These are phyloP conservation scores for Drechmeria coniospora DNA, from an alignment of 2,329 filamentous ascomycete genomes.

Conservation along the genomic window DNA sequence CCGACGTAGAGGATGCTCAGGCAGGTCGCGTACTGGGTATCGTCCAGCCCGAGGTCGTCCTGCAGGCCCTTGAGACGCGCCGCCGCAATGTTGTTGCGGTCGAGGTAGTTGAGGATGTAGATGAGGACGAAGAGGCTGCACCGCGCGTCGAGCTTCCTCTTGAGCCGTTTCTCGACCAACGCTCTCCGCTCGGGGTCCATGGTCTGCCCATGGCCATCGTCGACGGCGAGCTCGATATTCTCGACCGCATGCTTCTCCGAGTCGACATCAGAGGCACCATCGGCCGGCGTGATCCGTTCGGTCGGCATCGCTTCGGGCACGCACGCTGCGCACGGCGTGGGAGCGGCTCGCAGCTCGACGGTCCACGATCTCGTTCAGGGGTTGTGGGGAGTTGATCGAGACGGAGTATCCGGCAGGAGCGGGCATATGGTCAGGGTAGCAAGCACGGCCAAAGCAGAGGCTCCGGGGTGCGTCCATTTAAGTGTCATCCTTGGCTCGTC, in stretches of 20 bases:
- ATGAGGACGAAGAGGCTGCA: constrained; percentile 57
- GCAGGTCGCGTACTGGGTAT: constrained; percentile 48
- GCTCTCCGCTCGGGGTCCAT: constrained; percentile 32
- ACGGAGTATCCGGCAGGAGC: too few species aligned
- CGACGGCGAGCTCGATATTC: constrained; percentile 5
- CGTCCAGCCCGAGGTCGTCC: constrained; percentile 37
- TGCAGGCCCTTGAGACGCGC: constrained; percentile 51
- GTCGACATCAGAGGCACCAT: too few species aligned
- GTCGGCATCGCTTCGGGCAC: too few species aligned
- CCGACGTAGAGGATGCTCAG: constrained; percentile 51
- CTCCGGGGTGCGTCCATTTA: background rate
- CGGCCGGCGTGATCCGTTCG: too few species aligned
- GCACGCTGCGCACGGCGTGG: too few species aligned
- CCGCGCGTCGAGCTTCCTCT: constrained; percentile 55
- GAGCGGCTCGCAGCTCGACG: too few species aligned
- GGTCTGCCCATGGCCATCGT: constrained; percentile 1
- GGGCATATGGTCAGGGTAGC: background rate
- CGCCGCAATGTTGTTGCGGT: constrained; percentile 53
- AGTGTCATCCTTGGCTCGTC: too few species aligned
- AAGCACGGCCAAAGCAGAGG: background rate
- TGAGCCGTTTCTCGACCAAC: constrained; percentile 46
- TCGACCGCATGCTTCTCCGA: constrained; percentile 1
- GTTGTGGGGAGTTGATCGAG: too few species aligned
- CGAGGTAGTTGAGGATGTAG: constrained; percentile 60
- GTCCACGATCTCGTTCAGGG: too few species aligned